These are phyloP conservation scores for Torulaspora maleeae DNA, from an alignment of 805 yeast genomes.

Conservation along the genomic window DNA sequence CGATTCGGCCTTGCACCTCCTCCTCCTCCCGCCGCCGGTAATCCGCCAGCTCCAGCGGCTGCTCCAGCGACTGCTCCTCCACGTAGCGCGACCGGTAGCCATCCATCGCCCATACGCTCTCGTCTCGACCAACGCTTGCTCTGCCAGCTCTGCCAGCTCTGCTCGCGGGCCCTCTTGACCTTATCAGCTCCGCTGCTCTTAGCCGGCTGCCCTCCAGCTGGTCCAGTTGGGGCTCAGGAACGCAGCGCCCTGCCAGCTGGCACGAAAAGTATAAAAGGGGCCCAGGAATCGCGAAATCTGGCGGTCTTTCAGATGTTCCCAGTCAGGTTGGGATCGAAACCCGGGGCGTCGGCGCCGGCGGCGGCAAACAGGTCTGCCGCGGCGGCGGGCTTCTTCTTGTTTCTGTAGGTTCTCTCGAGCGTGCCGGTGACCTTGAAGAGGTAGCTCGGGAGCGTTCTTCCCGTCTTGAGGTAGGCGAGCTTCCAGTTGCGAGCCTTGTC, in stretches of 20 bases:
- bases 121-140: neutral
- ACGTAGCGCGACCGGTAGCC: constrained; percentile 1
- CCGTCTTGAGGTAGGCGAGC: constrained; percentile 72
- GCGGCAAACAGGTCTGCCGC: constrained; percentile 18
- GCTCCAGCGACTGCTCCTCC: constrained; percentile 5
- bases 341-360: constrained; percentile 15
- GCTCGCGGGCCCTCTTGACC: too few species aligned
- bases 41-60: constrained; percentile 7
- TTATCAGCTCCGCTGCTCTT: neutral
- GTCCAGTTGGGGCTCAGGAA: too few species aligned
- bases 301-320: constrained; percentile 13
- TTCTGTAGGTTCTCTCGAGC: constrained; percentile 50
- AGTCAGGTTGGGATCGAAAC: constrained; percentile 26
- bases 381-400: constrained; percentile 29
- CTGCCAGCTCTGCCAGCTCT: too few species aligned
- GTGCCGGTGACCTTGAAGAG: constrained; percentile 85
- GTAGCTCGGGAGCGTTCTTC: constrained; percentile 73
- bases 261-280: too few species aligned
- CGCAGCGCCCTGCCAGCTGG: too few species aligned
- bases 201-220: neutral
- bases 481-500: constrained; percentile 98
- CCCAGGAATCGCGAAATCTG: neutral
- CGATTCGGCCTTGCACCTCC: constrained; percentile 30
- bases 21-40: constrained; percentile 21
- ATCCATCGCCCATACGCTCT: neutral